These are phyloP conservation scores for Alternaria longipes DNA, from an alignment of 2,329 filamentous ascomycete genomes.

Conservation along the genomic window DNA sequence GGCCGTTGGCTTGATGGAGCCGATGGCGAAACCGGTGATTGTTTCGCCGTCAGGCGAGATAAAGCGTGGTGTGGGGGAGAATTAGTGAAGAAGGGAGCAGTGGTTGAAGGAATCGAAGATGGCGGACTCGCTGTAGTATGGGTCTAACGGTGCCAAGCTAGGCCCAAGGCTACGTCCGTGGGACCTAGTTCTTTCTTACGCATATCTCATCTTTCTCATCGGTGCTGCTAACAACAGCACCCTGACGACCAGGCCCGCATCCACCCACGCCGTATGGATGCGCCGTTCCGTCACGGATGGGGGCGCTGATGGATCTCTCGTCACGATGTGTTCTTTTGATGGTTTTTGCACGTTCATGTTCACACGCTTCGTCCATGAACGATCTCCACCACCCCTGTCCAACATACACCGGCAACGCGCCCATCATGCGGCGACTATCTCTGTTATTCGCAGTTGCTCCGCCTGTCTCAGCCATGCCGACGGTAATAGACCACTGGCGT, in stretches of 20 bases:
- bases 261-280: slow-evolving; percentile 21
- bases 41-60: slow-evolving; percentile 17
- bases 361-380: slow-evolving; percentile 20
- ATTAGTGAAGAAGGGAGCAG: slow-evolving; percentile 32
- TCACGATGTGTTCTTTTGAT: slow-evolving; percentile 11
- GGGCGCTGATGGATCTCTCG: slow-evolving; percentile 12
- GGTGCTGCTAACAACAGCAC: slow-evolving; percentile 22
- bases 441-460: slow-evolving; percentile 17
- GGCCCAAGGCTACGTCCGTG: slow-evolving; percentile 30
- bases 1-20: slow-evolving; percentile 25
- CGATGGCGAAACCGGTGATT: slow-evolving; percentile 27
- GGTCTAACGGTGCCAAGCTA: slow-evolving; percentile 31
- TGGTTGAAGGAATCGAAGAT: slow-evolving; percentile 39
- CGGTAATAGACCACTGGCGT: not conserved
- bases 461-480: slow-evolving; percentile 12
- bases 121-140: slow-evolving; percentile 29
- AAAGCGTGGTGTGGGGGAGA: slow-evolving; percentile 23
- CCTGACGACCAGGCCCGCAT: slow-evolving; percentile 17
- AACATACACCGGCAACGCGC: slow-evolving; percentile 11
- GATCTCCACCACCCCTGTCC: slow-evolving; percentile 22
- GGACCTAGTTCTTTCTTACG: slow-evolving; percentile 36
- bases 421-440: slow-evolving; percentile 15
- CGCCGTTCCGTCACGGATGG: slow-evolving; percentile 5
- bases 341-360: slow-evolving; percentile 21
- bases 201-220: slow-evolving; percentile 34